A percentile compares a stretch with the other conserved stretches of the same genome.
These are phyloP conservation scores for Naegleria fowleri DNA, from an alignment of 208 protist species.

Conservation along the genomic window DNA sequence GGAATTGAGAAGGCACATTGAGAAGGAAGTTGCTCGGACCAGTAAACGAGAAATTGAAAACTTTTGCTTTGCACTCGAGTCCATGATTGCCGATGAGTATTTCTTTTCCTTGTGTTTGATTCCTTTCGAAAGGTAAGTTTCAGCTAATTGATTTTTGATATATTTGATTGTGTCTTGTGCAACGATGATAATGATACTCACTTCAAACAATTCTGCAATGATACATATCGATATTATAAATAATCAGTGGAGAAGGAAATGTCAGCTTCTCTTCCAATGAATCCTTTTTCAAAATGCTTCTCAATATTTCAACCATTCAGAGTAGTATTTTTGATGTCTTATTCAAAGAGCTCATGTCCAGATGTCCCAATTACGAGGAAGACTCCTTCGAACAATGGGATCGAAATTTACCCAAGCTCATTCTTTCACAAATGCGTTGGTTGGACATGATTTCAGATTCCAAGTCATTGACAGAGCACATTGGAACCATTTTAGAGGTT, in stretches of 20 bases:
- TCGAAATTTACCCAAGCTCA: constrained; percentile 10
- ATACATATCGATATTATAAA: too few species aligned
- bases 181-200: too few species aligned
- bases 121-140: background rate
- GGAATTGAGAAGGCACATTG: background rate
- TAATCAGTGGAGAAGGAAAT: too few species aligned
- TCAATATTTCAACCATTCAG: background rate
- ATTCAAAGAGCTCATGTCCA: background rate
- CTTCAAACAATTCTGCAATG: too few species aligned
- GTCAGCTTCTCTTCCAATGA: background rate
- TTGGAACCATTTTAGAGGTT: background rate
- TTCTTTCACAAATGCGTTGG: constrained; percentile 7
- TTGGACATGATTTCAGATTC: constrained; percentile 2
- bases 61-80: background rate
- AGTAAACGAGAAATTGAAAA: background rate
- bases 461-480: background rate
- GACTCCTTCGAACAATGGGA: background rate
- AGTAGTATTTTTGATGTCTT: background rate
- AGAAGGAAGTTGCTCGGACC: background rate
- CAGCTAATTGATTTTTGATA: too few species aligned
- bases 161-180: too few species aligned
- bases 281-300: constrained; percentile 1
- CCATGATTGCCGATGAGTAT: background rate
- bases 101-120: background rate
- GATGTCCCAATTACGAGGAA: background rate